These are phyloP conservation scores for Tylopilus orsonianus DNA, from an alignment of 1,284 basidiomycete species.

Conservation along the genomic window DNA sequence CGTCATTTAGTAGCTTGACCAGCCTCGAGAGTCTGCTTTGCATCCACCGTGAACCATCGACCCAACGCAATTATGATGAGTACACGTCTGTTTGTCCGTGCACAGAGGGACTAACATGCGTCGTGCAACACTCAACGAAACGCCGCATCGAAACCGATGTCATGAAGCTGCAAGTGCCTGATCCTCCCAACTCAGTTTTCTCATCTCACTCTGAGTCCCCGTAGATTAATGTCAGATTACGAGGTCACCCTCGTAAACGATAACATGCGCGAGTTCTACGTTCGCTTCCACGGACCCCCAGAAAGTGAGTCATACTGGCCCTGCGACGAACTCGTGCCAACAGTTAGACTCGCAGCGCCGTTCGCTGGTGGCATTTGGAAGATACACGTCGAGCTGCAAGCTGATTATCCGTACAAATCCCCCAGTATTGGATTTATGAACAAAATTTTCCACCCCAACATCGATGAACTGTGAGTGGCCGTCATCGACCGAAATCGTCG, in stretches of 20 bases:
- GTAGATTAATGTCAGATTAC: slow-evolving; percentile 95
- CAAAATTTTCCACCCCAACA: slow-evolving; percentile 99
- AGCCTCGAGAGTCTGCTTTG: slow-evolving; percentile 2
- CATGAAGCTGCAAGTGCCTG: slow-evolving; percentile 87
- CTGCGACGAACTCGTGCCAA: slow-evolving; percentile 9
- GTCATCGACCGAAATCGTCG: neutral
- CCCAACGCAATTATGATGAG: slow-evolving; percentile 40
- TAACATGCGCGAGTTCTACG: slow-evolving; percentile 99
- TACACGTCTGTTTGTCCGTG: slow-evolving; percentile 14
- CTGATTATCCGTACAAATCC: slow-evolving; percentile 98
- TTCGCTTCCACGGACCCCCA: slow-evolving; percentile 89
- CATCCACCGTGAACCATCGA: slow-evolving; percentile 13
- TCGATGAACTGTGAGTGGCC: slow-evolving; percentile 83
- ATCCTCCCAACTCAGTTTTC: slow-evolving; percentile 1
- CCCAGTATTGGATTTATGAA: slow-evolving; percentile 99
- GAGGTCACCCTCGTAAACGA: slow-evolving; percentile 97
- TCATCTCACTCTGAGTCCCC: slow-evolving; percentile 13
- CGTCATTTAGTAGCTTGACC: slow-evolving; percentile 22
- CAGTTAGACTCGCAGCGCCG: slow-evolving; percentile 61
- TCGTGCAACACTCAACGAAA: slow-evolving; percentile 53
- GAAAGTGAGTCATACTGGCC: slow-evolving; percentile 72
- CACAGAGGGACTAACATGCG: slow-evolving; percentile 18
- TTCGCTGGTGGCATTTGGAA: slow-evolving; percentile 98
- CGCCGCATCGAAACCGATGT: slow-evolving; percentile 98
- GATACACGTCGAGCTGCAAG: slow-evolving; percentile 98